Base-by-base conservation (phyloP, 768 basidiomycete genomes). In the Boletus huronensis region DNA sequence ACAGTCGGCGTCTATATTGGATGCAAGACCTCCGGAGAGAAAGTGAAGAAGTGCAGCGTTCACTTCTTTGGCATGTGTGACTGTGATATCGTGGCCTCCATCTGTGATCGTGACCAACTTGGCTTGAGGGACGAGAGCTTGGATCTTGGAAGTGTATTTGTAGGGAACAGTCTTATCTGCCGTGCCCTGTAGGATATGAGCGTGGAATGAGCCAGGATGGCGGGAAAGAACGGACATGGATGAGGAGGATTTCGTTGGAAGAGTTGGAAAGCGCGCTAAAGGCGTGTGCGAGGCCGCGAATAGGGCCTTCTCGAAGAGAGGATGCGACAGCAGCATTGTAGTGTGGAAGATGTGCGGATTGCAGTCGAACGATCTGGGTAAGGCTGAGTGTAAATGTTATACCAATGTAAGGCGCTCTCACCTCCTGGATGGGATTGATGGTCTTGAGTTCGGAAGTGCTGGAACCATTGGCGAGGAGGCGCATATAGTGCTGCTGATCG, bases 261-360 rank as follows among this genome's bases (percentile, higher is more conserved):
- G 72, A 72, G 52, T 82, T 77, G 3, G 75, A 79, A 16, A 77
- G 72, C 0, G 79, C 75, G 26, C 75, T 66, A 60, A 88, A 88
- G 4, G 82, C 73, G 1, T 77, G 66, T 1, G 68, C 70, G 51
- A 84, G 79, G 5, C 86, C 85, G 36, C 87, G 82, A 28, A 90
- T 74, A 14, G 88, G 88, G 1, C 88, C 88, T 36, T 86, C 80
- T 32, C 88, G 79, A 25, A 90, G 73, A 3, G 83, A 87, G 5
- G 87, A 89, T 0, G 88, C 88, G n/a, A 90, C 72, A 0, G 88
- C 88, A 21, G 81, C 78, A 58, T 90, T 88, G 66, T 82, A 90
- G 5, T 88, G 82, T 0, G 84, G 80, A 6, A 90, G 77, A 63
- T 88, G 84, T 1, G 88, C 88, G 0, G 86, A 86, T 70, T 90